These are phyloP conservation scores for Cajanus cajan DNA, from an alignment of 306 rosid species.

Conservation along the genomic window DNA sequence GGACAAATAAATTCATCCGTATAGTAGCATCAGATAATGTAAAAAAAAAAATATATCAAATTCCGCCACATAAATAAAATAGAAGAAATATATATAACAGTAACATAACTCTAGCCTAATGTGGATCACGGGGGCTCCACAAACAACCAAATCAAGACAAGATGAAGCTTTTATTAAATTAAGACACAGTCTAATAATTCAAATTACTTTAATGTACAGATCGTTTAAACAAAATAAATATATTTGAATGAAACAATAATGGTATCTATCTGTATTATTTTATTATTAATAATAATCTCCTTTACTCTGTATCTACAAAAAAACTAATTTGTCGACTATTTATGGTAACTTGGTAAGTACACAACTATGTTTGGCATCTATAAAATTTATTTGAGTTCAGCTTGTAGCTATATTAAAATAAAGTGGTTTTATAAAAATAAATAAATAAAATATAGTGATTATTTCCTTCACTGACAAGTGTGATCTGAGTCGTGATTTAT, in stretches of 20 bases:
- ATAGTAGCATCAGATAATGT: neutral
- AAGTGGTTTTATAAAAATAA: no score
- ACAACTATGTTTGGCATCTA: neutral
- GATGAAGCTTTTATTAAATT: neutral
- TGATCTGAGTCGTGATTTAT: neutral
- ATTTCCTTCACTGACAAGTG: conserved; percentile 1
- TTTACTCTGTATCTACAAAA: neutral
- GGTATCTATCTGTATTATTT: neutral
- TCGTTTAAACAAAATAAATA: neutral
- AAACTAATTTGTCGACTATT: neutral
- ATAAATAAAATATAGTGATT: conserved; percentile 11
- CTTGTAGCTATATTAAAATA: neutral
- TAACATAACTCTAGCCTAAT: neutral
- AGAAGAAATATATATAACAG: neutral
- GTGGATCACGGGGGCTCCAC: neutral
- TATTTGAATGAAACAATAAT: neutral
- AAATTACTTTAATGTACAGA: neutral
- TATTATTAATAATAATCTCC: neutral
- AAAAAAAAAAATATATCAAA: neutral
- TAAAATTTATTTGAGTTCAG: neutral
- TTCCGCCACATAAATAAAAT: neutral
- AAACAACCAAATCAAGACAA: neutral
- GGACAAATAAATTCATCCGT: neutral
- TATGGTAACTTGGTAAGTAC: neutral
- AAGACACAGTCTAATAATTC: neutral